These are phyloP conservation scores for Globisporangium acanthophoron DNA, from an alignment of 352 stramenopile genomes.

Conservation along the genomic window DNA sequence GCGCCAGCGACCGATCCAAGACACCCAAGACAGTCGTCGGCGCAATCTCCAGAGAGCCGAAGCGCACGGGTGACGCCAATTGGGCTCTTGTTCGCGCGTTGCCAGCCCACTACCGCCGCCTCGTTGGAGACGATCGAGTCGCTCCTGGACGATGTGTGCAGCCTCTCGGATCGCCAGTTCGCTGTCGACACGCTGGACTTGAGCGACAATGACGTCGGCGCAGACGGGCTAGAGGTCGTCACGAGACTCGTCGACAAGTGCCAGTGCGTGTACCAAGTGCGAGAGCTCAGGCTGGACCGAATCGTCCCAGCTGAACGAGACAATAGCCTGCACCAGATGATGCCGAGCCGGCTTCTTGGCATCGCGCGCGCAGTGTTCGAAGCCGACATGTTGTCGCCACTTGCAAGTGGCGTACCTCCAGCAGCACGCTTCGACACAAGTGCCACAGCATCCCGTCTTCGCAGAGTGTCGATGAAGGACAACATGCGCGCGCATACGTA, in stretches of 20 bases:
- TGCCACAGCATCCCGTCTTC: background rate
- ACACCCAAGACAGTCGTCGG: too few relatives aligned
- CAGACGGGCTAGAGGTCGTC: constrained; percentile 4
- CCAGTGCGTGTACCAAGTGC: background rate
- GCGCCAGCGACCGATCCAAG: too few relatives aligned
- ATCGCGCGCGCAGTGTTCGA: background rate
- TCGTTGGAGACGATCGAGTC: constrained; percentile 2
- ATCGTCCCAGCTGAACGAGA: background rate
- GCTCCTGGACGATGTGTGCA: background rate
- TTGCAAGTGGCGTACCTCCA: background rate
- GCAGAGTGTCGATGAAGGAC: background rate
- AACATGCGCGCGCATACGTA: background rate
- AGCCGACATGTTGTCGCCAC: background rate
- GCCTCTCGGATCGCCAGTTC: background rate
- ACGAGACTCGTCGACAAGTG: constrained; percentile 6
- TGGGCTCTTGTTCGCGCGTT: background rate
- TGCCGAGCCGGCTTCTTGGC: background rate
- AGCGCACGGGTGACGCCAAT: too few relatives aligned
- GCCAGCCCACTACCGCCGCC: background rate
- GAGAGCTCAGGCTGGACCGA: background rate
- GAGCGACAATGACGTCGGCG: constrained; percentile 1
- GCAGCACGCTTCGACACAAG: too few relatives aligned
- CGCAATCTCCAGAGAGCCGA: too few relatives aligned
- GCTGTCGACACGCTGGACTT: constrained; percentile 1
- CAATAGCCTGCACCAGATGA: background rate